phyloP scores from a whole-genome alignment of 225 moss, liverwort and hornwort genomes.

The Marchantia paleacea region DNA sequence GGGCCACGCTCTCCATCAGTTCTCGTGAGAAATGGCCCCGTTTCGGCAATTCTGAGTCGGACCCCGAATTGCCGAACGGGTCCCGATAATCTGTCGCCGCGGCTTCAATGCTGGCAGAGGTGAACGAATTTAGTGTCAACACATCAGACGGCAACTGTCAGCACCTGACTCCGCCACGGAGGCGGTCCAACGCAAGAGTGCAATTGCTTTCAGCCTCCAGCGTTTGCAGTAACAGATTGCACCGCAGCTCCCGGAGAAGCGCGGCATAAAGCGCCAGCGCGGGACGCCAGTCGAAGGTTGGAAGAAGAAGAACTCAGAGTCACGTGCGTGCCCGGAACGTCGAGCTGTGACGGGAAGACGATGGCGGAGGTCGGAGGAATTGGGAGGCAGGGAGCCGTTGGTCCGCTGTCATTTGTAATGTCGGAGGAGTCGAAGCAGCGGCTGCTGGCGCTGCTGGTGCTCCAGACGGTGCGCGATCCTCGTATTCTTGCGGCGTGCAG shows the following conservation, averaged over 20 bases:
- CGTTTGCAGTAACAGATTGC: background rate
- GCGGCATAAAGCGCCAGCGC: background rate
- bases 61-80: background rate
- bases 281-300: too few relatives aligned
- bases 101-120: background rate
- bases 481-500: background rate
- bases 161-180: too few relatives aligned
- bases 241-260: background rate
- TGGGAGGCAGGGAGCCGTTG: background rate
- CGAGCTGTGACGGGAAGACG: background rate
- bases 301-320: background rate
- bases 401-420: background rate
- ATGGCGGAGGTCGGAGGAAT: background rate
- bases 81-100: background rate
- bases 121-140: background rate
- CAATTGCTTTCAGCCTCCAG: background rate
- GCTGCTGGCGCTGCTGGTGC: constrained; percentile 1
- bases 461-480: background rate
- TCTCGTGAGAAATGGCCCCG: too few relatives aligned
- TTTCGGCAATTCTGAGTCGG: background rate
- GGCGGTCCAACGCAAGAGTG: too few relatives aligned
- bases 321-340: too few relatives aligned
- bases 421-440: background rate
- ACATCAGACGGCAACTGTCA: background rate
- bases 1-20: too few relatives aligned